Base-by-base conservation (phyloP, 2,329 filamentous ascomycete genomes). In the Calonectria multiphialidica region DNA sequence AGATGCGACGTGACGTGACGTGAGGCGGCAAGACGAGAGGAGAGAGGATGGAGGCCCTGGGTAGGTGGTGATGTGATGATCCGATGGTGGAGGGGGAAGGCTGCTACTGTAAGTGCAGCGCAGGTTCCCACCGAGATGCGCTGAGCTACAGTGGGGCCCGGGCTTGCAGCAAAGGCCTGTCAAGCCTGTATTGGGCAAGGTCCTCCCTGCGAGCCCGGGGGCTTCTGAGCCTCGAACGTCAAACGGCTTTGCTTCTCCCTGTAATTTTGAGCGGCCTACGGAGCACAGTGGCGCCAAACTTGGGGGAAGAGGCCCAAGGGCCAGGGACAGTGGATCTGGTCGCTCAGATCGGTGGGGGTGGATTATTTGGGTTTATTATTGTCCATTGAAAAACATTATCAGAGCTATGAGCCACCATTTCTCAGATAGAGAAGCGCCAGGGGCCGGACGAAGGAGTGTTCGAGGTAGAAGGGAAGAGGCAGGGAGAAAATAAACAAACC, bases 51-150 rank as follows among this genome's bases (percentile, higher is more conserved):
- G 49, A 62, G 28, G 66, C 40, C 49, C n/a, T 18, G 37, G 40
- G 63, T 16, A 28, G 28, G 35, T 72, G 66, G 64, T 72, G 73
- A 77, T 72, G 72, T 74, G 75, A 78, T 76, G 77, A 79, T 78
- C 70, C 72, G 74, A 76, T 75, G 69, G 70, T 72, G 50, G 61
- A 65, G 61, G 61, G 49, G 70, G 45, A 57, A 53, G 35, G 37
- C 68, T 30, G 8, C 53, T 57, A 30, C 53, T 57, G 53, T 57
- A 57, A 37, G 53, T 66, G 44, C 68, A 66, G 68, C 33, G 45
- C 44, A 66, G 45, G 63, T 53, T 35, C 66, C 66, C 42, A 50
- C 47, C 57, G 72, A 70, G 28, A 66, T 66, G 64, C 57, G 57
- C 57, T 40, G 70, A 72, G 76, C 76, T 78, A 66, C 53, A 77